phyloP scores from a whole-genome alignment of 2,329 filamentous ascomycete genomes.

The Penicillium rolfsii region DNA sequence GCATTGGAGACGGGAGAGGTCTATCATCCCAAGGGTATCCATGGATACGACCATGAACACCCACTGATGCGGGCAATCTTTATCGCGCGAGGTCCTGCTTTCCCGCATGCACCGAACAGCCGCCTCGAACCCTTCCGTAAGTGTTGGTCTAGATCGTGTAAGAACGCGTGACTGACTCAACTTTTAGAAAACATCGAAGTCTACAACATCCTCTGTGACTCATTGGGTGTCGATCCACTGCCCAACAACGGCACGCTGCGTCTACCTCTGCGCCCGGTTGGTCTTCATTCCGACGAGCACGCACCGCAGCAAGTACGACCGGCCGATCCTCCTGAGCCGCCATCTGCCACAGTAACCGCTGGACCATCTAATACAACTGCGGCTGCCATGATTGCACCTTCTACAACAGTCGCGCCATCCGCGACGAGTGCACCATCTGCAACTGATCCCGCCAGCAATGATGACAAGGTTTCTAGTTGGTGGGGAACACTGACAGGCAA shows the following conservation, averaged over 20 bases:
- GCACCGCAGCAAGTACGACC: conserved; percentile 37
- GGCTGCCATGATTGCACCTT: conserved; percentile 12
- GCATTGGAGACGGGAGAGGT: conserved; percentile 65
- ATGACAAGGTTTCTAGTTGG: conserved; percentile 33
- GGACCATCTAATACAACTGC: conserved; percentile 8
- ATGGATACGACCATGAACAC: conserved; percentile 94
- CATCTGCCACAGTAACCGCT: conserved; percentile 14
- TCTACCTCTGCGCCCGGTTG: conserved; percentile 50
- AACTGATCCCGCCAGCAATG: conserved; percentile 23
- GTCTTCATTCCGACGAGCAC: conserved; percentile 49
- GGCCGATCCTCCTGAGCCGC: conserved; percentile 37
- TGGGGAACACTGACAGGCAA: conserved; percentile 41
- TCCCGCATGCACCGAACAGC: conserved; percentile 82
- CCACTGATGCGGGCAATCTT: conserved; percentile 97
- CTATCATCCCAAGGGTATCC: conserved; percentile 82
- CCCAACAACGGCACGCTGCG: conserved; percentile 85
- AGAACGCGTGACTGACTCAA: neutral
- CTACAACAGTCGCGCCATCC: conserved; percentile 11
- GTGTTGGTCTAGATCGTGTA: conserved; percentile 44
- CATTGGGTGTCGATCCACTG: conserved; percentile 70
- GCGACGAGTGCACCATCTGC: conserved; percentile 17
- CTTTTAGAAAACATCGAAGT: conserved; percentile 79
- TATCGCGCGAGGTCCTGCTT: conserved; percentile 86
- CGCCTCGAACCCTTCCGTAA: conserved; percentile 79
- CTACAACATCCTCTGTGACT: conserved; percentile 93